Percentiles rank a stretch among this genome's conserved stretches.
These are phyloP conservation scores for Lichtheimia ramosa DNA, from an alignment of 371 early-diverging fungal species.

Conservation along the genomic window DNA sequence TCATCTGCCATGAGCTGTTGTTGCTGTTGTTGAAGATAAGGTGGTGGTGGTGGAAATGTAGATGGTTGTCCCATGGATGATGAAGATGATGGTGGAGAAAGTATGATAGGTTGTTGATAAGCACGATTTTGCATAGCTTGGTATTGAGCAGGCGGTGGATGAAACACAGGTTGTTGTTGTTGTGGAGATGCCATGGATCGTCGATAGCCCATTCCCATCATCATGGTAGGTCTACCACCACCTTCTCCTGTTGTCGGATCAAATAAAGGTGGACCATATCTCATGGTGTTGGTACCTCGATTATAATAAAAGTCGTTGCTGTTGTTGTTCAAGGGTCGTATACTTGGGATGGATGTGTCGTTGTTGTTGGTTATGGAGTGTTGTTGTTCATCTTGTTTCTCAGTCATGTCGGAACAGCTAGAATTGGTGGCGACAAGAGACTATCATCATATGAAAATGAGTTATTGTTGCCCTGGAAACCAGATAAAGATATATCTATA, in stretches of 20 bases:
- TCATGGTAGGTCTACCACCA: too few species aligned
- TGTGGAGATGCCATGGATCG: conserved; percentile 1
- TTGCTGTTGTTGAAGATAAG: conserved; percentile 8
- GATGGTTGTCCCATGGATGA: too few species aligned
- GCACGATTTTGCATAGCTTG: conserved; percentile 7
- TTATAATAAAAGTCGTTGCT: too few species aligned
- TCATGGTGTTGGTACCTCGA: too few species aligned
- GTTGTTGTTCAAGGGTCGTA: neutral
- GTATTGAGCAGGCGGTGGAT: conserved; percentile 9
- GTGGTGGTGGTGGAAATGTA: conserved; percentile 7
- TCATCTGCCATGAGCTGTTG: conserved; percentile 12
- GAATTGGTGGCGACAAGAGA: conserved; percentile 12
- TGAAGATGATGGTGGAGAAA: too few species aligned
- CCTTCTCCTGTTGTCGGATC: too few species aligned
- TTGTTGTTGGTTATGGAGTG: conserved; percentile 1
- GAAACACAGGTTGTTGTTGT: neutral
- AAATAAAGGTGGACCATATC: too few species aligned
- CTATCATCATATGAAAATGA: neutral
- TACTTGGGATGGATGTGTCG: conserved; percentile 4
- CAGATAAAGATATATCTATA: neutral
- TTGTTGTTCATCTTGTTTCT: conserved; percentile 8
- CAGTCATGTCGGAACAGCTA: conserved; percentile 9
- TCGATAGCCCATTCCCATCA: too few species aligned
- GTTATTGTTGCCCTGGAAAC: too few species aligned
- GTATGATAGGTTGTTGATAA: conserved; percentile 7